phyloP scores from a whole-genome alignment of 805 yeast genomes.

The Yarrowia sp. region DNA sequence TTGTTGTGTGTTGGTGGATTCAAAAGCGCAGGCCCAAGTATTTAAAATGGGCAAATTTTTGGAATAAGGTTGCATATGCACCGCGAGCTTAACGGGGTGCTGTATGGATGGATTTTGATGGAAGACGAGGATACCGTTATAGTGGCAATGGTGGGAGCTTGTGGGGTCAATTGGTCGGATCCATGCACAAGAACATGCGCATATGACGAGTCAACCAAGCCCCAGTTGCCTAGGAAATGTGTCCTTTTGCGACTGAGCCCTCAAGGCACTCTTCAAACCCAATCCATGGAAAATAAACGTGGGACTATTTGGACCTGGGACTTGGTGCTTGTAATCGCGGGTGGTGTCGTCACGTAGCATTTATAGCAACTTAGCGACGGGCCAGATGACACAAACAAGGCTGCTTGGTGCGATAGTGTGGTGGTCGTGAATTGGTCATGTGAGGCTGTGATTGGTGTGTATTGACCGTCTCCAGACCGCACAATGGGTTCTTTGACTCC shows the following conservation, averaged over 20 bases:
- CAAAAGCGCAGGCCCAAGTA: background rate
- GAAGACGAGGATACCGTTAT: background rate
- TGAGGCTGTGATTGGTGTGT: background rate
- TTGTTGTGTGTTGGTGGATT: constrained; percentile 7
- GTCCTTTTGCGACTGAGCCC: background rate
- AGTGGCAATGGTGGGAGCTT: background rate
- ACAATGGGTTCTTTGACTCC: background rate
- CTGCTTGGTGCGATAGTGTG: background rate
- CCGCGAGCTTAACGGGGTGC: background rate
- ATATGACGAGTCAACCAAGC: background rate
- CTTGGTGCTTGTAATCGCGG: background rate
- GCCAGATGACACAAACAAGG: background rate
- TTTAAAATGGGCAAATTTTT: constrained; percentile 20
- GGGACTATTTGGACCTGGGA: constrained; percentile 20
- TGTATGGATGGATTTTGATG: background rate
- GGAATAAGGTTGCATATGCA: constrained; percentile 24
- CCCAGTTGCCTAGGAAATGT: background rate
- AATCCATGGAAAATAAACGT: constrained; percentile 10
- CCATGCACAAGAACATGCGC: background rate
- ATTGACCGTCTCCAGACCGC: background rate
- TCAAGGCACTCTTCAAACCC: constrained; percentile 2
- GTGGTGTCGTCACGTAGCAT: background rate
- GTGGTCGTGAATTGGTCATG: background rate
- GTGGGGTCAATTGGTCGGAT: background rate
- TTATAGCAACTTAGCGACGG: background rate